Conservation (phyloP, 768 basidiomycete genomes). For the Leccinum rimulosum region DNA sequence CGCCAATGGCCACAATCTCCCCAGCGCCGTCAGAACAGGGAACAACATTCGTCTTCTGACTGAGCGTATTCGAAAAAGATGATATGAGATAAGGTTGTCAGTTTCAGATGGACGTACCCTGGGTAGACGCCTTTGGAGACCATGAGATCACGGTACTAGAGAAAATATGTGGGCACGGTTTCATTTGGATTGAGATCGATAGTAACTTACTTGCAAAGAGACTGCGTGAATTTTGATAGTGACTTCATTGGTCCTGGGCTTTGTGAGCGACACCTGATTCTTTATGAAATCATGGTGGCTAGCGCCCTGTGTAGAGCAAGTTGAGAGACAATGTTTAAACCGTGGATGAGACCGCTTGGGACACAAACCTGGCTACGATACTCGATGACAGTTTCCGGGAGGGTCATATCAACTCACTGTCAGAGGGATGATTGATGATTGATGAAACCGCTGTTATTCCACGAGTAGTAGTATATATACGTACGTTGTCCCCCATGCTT, state of each 20-base stretch:
- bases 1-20: conserved; percentile 48
- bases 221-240: conserved; percentile 56
- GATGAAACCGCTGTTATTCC: not conserved
- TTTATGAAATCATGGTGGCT: conserved; percentile 28
- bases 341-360: not conserved
- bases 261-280: conserved; percentile 20
- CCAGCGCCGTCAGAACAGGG: conserved; percentile 54
- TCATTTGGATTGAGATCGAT: not conserved
- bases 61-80: conserved; percentile 16
- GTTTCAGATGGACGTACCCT: conserved; percentile 21
- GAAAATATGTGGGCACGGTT: not conserved
- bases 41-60: conserved; percentile 27
- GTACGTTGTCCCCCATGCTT: too few relatives aligned
- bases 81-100: conserved; percentile 29
- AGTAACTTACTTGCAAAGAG: conserved; percentile 44
- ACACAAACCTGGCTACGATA: conserved; percentile 16
- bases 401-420: conserved; percentile 4
- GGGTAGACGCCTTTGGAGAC: conserved; percentile 41
- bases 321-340: not conserved
- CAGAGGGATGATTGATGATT: too few relatives aligned
- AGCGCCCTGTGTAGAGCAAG: conserved; percentile 17
- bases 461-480: too few relatives aligned
- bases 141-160: conserved; percentile 49
- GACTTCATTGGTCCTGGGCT: conserved; percentile 46
- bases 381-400: conserved; percentile 14